Conservation (phyloP, 805 yeast species). For the Wickerhamia fluorescens region DNA sequence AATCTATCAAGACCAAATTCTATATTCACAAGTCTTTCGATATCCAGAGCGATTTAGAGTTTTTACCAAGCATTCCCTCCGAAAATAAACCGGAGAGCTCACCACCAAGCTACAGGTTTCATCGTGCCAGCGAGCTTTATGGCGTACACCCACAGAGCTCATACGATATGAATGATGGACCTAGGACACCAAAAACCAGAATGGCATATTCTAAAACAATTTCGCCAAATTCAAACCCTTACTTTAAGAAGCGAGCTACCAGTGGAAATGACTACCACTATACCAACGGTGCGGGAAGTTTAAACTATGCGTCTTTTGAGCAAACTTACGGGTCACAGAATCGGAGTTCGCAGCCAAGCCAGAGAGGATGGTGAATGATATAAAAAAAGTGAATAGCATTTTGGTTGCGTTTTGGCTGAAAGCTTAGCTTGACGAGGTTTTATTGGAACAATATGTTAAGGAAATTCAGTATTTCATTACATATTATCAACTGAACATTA, state of each 20-base stretch:
- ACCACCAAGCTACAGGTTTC: no score
- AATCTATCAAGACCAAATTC: slow-evolving; percentile 40
- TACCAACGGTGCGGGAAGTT: slow-evolving; percentile 1
- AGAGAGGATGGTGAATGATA: no score
- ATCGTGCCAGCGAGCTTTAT: no score
- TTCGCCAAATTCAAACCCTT: slow-evolving; percentile 6
- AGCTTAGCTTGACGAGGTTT: no score
- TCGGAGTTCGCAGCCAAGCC: no score
- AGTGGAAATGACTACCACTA: no score
- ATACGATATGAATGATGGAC: neutral
- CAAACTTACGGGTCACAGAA: no score
- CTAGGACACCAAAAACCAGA: slow-evolving; percentile 9
- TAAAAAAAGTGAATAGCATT: no score
- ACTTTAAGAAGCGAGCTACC: slow-evolving; percentile 5
- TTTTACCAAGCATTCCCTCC: slow-evolving; percentile 27
- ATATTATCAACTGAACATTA: no score
- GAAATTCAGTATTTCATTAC: no score
- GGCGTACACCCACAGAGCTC: slow-evolving; percentile 1
- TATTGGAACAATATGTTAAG: no score
- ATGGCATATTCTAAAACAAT: slow-evolving; percentile 12
- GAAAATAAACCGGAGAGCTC: neutral
- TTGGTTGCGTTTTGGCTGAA: no score
- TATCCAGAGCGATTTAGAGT: slow-evolving; percentile 63
- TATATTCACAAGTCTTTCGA: slow-evolving; percentile 66
- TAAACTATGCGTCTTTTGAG: neutral